Conservation (phyloP, 768 basidiomycete species). For the Butyriboletus loyo region DNA sequence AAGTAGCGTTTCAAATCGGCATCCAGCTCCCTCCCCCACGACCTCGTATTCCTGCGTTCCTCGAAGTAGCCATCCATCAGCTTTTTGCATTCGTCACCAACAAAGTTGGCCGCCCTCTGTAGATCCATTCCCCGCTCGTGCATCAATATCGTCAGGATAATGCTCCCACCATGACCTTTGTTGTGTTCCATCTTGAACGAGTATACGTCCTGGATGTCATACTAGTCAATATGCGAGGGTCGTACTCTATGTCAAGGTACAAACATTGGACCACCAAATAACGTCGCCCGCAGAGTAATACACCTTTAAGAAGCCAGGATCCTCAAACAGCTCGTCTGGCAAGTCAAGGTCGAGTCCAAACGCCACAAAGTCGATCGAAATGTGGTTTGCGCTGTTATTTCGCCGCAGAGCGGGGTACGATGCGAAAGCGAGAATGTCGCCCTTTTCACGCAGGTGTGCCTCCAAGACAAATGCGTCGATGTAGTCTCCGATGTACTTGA, state of each 20-base stretch:
- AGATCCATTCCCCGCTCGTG: constrained; percentile 48
- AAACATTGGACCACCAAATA: constrained; percentile 69
- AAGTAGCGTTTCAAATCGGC: constrained; percentile 50
- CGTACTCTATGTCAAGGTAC: constrained; percentile 17
- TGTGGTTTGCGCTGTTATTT: constrained; percentile 64
- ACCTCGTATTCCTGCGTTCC: constrained; percentile 45
- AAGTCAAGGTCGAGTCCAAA: constrained; percentile 61
- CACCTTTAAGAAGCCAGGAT: constrained; percentile 51
- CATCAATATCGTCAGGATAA: constrained; percentile 69
- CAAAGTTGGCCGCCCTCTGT: constrained; percentile 57
- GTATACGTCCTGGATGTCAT: constrained; percentile 53
- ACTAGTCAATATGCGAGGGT: background rate
- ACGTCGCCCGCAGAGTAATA: constrained; percentile 62
- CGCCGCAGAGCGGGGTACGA: constrained; percentile 58
- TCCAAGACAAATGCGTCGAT: constrained; percentile 57
- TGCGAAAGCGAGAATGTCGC: constrained; percentile 51
- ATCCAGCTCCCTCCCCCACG: constrained; percentile 48
- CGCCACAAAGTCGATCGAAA: constrained; percentile 62
- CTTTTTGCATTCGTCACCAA: constrained; percentile 48
- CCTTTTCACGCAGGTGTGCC: constrained; percentile 57
- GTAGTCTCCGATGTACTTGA: constrained; percentile 52
- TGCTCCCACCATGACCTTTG: constrained; percentile 62
- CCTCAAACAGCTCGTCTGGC: constrained; percentile 57
- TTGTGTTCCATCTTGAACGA: constrained; percentile 74
- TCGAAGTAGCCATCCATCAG: constrained; percentile 50